A percentile compares a stretch with the other conserved stretches of the same genome.
phyloP scores from a whole-genome alignment of 2,329 filamentous ascomycete species.

The Epichloe glyceriae region DNA sequence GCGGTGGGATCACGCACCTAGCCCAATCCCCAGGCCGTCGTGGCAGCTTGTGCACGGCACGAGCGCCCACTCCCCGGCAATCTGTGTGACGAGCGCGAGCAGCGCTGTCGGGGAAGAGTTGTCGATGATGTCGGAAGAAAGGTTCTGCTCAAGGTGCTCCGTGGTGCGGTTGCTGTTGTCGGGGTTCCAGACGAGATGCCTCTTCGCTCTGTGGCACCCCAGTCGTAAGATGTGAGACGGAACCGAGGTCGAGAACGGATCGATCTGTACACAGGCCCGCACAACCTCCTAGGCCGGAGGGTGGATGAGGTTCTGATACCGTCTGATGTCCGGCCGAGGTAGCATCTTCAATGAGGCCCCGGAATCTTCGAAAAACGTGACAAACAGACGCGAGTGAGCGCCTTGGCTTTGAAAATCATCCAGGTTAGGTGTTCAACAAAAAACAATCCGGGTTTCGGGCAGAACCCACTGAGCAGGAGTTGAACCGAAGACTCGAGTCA shows the following conservation, averaged over 20 bases:
- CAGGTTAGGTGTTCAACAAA: no score
- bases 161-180: neutral
- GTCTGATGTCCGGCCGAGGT: neutral
- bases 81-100: neutral
- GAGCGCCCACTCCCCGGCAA: neutral
- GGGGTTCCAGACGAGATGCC: neutral
- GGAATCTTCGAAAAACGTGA: no score
- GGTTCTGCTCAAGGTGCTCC: neutral
- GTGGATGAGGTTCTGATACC: neutral
- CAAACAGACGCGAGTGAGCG: no score
- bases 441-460: no score
- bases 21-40: neutral
- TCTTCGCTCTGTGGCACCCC: neutral
- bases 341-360: neutral
- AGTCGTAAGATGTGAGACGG: neutral
- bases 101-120: neutral
- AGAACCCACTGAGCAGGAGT: no score
- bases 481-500: no score
- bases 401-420: no score
- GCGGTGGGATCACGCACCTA: conserved; percentile 1
- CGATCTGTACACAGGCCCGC: neutral
- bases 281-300: conserved; percentile 1
- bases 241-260: neutral
- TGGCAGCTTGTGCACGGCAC: neutral
- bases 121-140: neutral